phyloP scores from a whole-genome alignment of 345 rosid genomes.

The Linum trigynum region DNA sequence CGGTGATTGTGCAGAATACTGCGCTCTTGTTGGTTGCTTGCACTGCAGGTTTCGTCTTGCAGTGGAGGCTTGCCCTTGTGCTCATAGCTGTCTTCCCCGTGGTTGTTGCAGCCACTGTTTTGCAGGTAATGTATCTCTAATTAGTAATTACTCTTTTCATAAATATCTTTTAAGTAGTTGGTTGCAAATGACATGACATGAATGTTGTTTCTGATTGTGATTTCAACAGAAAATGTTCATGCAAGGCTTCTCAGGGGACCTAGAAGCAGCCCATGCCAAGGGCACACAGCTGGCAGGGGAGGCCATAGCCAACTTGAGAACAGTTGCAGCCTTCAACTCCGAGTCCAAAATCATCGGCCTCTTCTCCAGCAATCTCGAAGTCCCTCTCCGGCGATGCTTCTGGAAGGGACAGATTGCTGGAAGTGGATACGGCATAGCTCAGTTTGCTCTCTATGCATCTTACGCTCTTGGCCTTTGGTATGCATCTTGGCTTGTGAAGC shows the following conservation, averaged over 20 bases:
- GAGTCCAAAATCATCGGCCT: constrained; percentile 79
- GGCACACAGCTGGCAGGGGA: constrained; percentile 96
- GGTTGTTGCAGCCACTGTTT: constrained; percentile 95
- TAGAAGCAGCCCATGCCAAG: constrained; percentile 89
- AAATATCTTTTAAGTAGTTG: neutral
- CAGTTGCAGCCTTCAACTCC: constrained; percentile 95
- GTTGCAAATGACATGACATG: neutral
- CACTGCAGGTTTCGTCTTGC: constrained; percentile 92
- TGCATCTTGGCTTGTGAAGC: constrained; percentile 99
- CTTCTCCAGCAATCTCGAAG: constrained; percentile 66
- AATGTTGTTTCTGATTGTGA: neutral
- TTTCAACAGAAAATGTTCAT: constrained; percentile 89
- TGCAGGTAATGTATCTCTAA: constrained; percentile 53
- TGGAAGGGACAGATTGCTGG: constrained; percentile 99
- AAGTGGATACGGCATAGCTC: constrained; percentile 92
- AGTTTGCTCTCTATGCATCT: constrained; percentile 83
- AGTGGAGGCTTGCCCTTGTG: constrained; percentile 98
- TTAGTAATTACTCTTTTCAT: neutral
- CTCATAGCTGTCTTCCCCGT: constrained; percentile 89
- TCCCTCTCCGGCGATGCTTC: constrained; percentile 75
- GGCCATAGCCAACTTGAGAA: constrained; percentile 91
- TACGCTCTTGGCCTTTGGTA: constrained; percentile 99
- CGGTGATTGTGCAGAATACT: constrained; percentile 92
- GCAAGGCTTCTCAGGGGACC: constrained; percentile 92
- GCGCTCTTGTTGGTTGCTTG: constrained; percentile 94